A percentile compares a stretch with the other conserved stretches of the same genome.
phyloP scores from a whole-genome alignment of 2,329 filamentous ascomycete species.

The Nigrospora sphaerica region DNA sequence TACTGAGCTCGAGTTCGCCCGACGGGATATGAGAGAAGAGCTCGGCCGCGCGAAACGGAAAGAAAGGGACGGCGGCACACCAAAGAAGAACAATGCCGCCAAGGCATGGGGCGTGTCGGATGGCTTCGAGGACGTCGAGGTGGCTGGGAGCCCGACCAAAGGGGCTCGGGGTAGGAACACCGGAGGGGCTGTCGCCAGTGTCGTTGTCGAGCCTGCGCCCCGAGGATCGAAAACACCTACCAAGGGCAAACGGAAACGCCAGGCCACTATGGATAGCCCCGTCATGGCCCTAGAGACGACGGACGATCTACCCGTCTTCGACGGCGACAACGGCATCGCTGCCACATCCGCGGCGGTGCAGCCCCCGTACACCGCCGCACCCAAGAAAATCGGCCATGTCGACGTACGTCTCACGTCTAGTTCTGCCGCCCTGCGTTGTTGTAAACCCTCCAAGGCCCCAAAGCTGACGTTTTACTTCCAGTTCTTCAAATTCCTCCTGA shows the following conservation, averaged over 20 bases:
- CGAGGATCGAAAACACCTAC: slow-evolving; percentile 45
- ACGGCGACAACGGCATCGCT: slow-evolving; percentile 8
- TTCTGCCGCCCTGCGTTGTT: no score
- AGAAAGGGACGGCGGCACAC: slow-evolving; percentile 40
- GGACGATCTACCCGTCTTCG: slow-evolving; percentile 28
- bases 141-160: slow-evolving; percentile 46
- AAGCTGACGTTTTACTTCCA: background rate
- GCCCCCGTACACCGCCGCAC: no score
- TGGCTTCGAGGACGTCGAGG: slow-evolving; percentile 67
- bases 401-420: no score
- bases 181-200: slow-evolving; percentile 31
- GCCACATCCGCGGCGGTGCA: background rate
- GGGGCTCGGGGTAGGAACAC: slow-evolving; percentile 34
- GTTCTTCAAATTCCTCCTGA: slow-evolving; percentile 57
- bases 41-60: slow-evolving; percentile 36
- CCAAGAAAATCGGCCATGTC: no score
- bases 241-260: slow-evolving; percentile 65
- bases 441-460: no score
- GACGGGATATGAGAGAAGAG: slow-evolving; percentile 63
- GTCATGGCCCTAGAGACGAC: slow-evolving; percentile 50
- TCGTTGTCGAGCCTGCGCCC: slow-evolving; percentile 33
- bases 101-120: slow-evolving; percentile 58
- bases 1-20: slow-evolving; percentile 66
- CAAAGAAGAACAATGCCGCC: slow-evolving; percentile 48
- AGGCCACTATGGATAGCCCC: slow-evolving; percentile 54